Evolutionary conservation across 2,329 filamentous ascomycete genomes (phyloP).

Genomic region (Teratosphaeria destructans): DNA sequence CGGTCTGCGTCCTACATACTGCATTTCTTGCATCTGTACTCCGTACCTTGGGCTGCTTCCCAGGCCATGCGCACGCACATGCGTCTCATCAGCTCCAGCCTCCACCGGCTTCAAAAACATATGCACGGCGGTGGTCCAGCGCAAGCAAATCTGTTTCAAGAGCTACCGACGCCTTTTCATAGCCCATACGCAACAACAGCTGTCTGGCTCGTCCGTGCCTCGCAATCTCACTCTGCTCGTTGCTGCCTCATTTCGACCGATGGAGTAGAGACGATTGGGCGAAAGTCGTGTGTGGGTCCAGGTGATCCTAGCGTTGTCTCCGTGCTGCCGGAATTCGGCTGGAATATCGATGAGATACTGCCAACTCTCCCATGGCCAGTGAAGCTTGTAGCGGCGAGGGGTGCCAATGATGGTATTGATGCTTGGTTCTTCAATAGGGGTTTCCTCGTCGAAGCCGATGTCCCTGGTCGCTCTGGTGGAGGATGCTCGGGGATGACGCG

Average conservation of each 20-base stretch:
- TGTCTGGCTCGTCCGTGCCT: background rate
- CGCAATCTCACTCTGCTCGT: background rate
- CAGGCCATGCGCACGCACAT: background rate
- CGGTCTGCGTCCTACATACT: background rate
- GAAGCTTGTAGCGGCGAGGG: background rate
- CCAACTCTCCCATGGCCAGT: background rate
- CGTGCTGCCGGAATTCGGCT: background rate
- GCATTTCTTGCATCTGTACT: background rate
- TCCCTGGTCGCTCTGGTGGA: background rate
- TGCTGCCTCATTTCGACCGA: background rate
- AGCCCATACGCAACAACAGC: background rate
- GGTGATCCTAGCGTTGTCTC: background rate
- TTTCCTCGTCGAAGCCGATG: background rate
- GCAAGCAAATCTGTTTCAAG: background rate
- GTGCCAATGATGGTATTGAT: constrained; percentile 4
- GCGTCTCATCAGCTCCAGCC: background rate
- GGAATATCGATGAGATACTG: background rate
- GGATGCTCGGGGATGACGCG: constrained; percentile 7
- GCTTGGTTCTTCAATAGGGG: constrained; percentile 9
- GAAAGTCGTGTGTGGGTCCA: background rate
- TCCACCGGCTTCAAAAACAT: background rate
- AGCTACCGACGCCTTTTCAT: background rate
- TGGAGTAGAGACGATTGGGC: background rate
- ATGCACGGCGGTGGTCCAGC: background rate
- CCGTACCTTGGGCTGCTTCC: background rate